phyloP scores from a whole-genome alignment of 2,329 filamentous ascomycete species.

The Stagonosporopsis chrysanthemi region DNA sequence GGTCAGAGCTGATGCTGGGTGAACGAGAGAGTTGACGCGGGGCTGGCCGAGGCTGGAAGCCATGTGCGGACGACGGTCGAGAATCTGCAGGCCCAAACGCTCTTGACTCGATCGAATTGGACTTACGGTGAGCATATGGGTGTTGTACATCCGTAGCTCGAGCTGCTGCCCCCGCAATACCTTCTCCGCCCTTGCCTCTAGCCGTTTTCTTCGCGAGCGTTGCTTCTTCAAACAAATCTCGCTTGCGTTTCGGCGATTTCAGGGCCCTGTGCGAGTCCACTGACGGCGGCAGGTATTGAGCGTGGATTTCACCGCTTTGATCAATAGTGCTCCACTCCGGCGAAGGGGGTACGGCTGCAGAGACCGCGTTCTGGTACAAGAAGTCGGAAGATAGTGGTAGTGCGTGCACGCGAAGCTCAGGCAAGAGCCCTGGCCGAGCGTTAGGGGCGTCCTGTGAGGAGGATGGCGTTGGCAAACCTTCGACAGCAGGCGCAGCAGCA shows the following conservation, averaged over 20 bases:
- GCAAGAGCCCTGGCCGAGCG: conserved; percentile 9
- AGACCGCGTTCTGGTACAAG: conserved; percentile 24
- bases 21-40: conserved; percentile 42
- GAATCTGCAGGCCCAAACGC: conserved; percentile 28
- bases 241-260: conserved; percentile 51
- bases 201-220: conserved; percentile 53
- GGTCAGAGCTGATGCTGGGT: conserved; percentile 44
- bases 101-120: conserved; percentile 41
- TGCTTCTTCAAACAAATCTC: conserved; percentile 58
- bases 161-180: conserved; percentile 53
- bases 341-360: conserved; percentile 17
- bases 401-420: conserved; percentile 49
- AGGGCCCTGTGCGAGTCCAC: conserved; percentile 33
- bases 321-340: conserved; percentile 7
- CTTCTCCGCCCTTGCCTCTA: conserved; percentile 52
- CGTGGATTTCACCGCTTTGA: conserved; percentile 27
- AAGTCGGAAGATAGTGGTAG: conserved; percentile 55
- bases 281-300: conserved; percentile 44
- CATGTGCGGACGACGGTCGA: conserved; percentile 37
- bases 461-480: conserved; percentile 44
- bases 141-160: conserved; percentile 39
- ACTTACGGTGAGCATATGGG: conserved; percentile 43
- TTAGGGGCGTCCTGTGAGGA: conserved; percentile 27
- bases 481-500: conserved; percentile 20
- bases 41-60: conserved; percentile 27